These are phyloP conservation scores for Rasamsonia emersonii DNA, from an alignment of 2,329 filamentous ascomycete genomes.

Conservation along the genomic window DNA sequence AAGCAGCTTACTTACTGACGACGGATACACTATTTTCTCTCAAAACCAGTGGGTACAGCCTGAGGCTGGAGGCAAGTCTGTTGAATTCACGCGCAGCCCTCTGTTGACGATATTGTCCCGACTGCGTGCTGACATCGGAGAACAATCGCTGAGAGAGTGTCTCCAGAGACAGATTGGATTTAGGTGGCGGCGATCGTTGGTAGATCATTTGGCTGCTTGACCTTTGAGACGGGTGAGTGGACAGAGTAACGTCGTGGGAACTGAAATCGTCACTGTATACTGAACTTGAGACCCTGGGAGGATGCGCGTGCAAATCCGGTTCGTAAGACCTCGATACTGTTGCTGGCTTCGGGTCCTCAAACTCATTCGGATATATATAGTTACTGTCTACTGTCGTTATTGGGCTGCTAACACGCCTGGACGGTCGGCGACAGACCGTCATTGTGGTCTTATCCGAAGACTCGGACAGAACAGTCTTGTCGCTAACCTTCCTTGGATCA, in stretches of 20 bases:
- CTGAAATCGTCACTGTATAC: conserved; percentile 7
- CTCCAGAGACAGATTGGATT: conserved; percentile 14
- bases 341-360: too few species aligned
- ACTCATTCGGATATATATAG: conserved; percentile 2
- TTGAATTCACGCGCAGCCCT: conserved; percentile 24
- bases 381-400: conserved; percentile 14
- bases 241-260: neutral
- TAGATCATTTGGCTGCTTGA: conserved; percentile 8
- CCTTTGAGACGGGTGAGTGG: conserved; percentile 5
- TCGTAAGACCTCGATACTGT: too few species aligned
- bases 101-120: conserved; percentile 16
- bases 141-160: conserved; percentile 14
- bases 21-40: conserved; percentile 4
- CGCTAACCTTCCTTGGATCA: conserved; percentile 24
- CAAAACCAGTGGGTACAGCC: conserved; percentile 14
- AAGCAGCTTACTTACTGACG: conserved; percentile 7
- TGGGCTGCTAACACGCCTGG: conserved; percentile 17
- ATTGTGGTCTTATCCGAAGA: conserved; percentile 22
- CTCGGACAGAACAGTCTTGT: conserved; percentile 21
- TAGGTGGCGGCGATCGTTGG: conserved; percentile 8
- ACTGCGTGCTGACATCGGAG: conserved; percentile 14
- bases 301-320: conserved; percentile 9
- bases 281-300: conserved; percentile 7
- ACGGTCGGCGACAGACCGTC: conserved; percentile 26
- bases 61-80: conserved; percentile 15